Base-by-base conservation (phyloP, 805 yeast species). In the Starmerella bombicola region DNA sequence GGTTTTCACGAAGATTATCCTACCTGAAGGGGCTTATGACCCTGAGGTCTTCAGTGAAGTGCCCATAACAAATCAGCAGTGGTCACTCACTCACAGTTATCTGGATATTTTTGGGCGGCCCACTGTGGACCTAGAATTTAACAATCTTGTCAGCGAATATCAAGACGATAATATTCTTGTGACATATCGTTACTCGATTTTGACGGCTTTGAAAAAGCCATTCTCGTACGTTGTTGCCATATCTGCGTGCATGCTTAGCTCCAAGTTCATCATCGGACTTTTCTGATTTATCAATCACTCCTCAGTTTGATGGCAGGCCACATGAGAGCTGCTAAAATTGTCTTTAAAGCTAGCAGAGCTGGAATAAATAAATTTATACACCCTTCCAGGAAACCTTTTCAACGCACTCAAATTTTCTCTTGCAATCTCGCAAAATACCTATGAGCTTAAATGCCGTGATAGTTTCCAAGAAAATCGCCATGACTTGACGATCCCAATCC, bases 1-100 rank as follows among this genome's bases (percentile, higher is more conserved):
- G 29, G 77, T 77, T 6, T 63, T 65, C 30, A 58, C 82, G 35
- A 69, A 71, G 29, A 63, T 88, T 48, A 77, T 74, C 54, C 70
- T 91, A 49, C 98, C 98, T 10, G 96, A 91, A 62, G 88, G 86
- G 36, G 79, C 97, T 68, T 49, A 63, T 70, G 38, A 48, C 71
- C 34, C 73, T 68, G 43, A 55, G 28, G 68, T 80, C 31, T 63
- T 71, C 16, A 67, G 80, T 15, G 80, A 91, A 13, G 41, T 39
- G 5, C 37, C 37, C 9, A 25, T 10, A 20, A 35, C 34, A 6
- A 6, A 18, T 18, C 5, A 26, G 30, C 4, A 8, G 5, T 17
- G 24, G 31, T 26, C 42, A 10, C 24, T 55, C 20, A 68, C 60
- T n/a, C 54, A 43, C 45, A 55, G 59, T 48, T 60, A 55, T 59